Evolutionary conservation across 257 asterid genomes (phyloP).

Genomic region (Solanum ossicruentum): DNA sequence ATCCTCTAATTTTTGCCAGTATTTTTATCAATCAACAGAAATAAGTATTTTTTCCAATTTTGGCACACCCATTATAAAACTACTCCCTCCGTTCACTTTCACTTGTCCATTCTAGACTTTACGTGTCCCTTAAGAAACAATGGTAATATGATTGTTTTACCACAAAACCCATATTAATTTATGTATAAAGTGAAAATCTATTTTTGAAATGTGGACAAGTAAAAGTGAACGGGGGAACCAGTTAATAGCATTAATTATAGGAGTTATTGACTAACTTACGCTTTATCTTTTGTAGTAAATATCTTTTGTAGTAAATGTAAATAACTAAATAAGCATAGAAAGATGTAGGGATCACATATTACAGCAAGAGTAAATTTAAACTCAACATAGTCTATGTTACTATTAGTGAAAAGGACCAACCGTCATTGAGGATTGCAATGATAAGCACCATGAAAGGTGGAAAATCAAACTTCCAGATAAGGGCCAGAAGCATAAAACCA

Average conservation of each 20-base stretch:
- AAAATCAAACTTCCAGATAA: slow-evolving; percentile 91
- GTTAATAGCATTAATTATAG: background rate
- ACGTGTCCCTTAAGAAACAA: background rate
- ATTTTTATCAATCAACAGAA: background rate
- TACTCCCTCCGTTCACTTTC: background rate
- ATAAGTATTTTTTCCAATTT: background rate
- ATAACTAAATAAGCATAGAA: background rate
- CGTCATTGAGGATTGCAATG: slow-evolving; percentile 93
- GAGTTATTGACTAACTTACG: background rate
- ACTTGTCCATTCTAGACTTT: background rate
- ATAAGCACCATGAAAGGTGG: slow-evolving; percentile 99
- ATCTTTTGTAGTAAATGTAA: background rate
- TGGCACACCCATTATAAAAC: background rate
- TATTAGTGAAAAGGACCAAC: slow-evolving; percentile 18
- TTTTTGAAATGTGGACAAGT: no score
- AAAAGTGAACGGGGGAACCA: background rate
- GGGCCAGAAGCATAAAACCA: slow-evolving; percentile 92
- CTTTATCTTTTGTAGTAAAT: background rate
- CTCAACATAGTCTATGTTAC: background rate
- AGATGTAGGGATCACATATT: background rate
- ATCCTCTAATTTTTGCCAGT: background rate
- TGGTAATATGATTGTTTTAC: background rate
- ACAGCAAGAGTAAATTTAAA: background rate
- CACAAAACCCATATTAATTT: background rate
- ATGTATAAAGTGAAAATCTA: background rate